phyloP scores from a whole-genome alignment of 805 yeast species.

The Dipodascopsis tothii region DNA sequence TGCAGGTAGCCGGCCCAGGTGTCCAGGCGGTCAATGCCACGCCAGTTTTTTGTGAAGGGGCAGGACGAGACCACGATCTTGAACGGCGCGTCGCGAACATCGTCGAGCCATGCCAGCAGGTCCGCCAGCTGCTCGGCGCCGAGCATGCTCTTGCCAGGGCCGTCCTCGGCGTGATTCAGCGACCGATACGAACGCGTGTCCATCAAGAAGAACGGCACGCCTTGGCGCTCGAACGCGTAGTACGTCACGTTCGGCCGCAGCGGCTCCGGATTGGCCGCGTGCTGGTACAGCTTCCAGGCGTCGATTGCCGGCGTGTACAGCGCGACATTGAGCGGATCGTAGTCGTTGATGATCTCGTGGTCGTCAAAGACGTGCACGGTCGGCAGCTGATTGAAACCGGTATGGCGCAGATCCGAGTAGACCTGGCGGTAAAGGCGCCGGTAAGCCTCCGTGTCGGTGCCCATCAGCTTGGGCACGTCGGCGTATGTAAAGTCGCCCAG shows the following conservation, averaged over 20 bases:
- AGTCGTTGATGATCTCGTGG: conserved; percentile 25
- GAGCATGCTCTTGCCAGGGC: conserved; percentile 23
- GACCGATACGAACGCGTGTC: conserved; percentile 24
- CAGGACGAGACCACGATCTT: conserved; percentile 24
- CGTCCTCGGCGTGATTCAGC: conserved; percentile 14
- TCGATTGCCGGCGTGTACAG: conserved; percentile 17
- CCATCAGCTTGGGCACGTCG: conserved; percentile 23
- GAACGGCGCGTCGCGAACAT: conserved; percentile 16
- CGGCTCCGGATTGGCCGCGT: conserved; percentile 22
- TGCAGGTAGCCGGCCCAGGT: conserved; percentile 26
- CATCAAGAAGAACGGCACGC: conserved; percentile 23
- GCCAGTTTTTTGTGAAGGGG: conserved; percentile 26
- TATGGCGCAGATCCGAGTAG: conserved; percentile 10
- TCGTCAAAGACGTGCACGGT: conserved; percentile 25
- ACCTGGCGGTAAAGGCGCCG: conserved; percentile 23
- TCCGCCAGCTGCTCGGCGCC: conserved; percentile 21
- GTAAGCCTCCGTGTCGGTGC: conserved; percentile 14
- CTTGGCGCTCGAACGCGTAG: conserved; percentile 21
- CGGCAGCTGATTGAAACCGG: conserved; percentile 17
- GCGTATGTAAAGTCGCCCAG: conserved; percentile 26
- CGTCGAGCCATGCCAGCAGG: conserved; percentile 20
- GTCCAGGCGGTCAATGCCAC: conserved; percentile 16
- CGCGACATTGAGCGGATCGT: conserved; percentile 7
- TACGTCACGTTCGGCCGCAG: conserved; percentile 14
- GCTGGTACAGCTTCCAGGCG: conserved; percentile 22